Evolutionary conservation across 805 yeast species (phyloP).

Genomic region (Lipomyces yamanashiensis): DNA sequence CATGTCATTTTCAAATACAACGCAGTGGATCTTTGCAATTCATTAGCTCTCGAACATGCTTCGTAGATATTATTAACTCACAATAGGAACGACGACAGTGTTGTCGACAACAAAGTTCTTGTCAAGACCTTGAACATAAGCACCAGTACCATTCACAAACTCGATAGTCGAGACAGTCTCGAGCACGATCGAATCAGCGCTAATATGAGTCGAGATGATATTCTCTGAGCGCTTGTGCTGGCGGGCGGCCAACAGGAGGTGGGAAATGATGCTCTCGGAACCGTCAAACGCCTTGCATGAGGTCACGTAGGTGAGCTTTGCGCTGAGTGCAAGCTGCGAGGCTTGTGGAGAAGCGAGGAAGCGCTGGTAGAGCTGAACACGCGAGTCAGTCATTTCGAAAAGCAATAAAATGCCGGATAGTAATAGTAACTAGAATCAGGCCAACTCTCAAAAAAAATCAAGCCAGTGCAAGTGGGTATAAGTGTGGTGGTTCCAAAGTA

Average conservation of each 20-base stretch:
- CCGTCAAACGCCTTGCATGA: conserved; percentile 35
- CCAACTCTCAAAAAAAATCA: too few species aligned
- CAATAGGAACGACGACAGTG: conserved; percentile 36
- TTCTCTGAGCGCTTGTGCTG: conserved; percentile 35
- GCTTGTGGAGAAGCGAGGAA: conserved; percentile 24
- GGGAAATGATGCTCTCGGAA: conserved; percentile 34
- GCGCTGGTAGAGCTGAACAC: conserved; percentile 17
- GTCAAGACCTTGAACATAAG: conserved; percentile 39
- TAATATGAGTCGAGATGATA: conserved; percentile 31
- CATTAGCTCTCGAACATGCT: background rate
- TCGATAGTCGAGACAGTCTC: conserved; percentile 39
- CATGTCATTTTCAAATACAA: conserved; percentile 24
- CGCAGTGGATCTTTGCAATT: conserved; percentile 23
- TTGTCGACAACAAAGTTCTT: conserved; percentile 40
- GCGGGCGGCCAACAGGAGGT: conserved; percentile 22
- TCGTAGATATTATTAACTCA: conserved; percentile 1
- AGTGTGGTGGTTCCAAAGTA: too few species aligned
- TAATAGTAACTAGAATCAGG: too few species aligned
- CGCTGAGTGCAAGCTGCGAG: conserved; percentile 10
- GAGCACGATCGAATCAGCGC: conserved; percentile 36
- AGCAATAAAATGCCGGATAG: too few species aligned
- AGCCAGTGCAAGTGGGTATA: too few species aligned
- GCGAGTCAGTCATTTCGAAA: conserved; percentile 3
- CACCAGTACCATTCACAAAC: conserved; percentile 41
- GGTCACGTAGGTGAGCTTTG: conserved; percentile 36